A percentile compares a stretch with the other conserved stretches of the same genome.
phyloP scores from a whole-genome alignment of 441 rosid genomes.

The Biscutella laevigata region DNA sequence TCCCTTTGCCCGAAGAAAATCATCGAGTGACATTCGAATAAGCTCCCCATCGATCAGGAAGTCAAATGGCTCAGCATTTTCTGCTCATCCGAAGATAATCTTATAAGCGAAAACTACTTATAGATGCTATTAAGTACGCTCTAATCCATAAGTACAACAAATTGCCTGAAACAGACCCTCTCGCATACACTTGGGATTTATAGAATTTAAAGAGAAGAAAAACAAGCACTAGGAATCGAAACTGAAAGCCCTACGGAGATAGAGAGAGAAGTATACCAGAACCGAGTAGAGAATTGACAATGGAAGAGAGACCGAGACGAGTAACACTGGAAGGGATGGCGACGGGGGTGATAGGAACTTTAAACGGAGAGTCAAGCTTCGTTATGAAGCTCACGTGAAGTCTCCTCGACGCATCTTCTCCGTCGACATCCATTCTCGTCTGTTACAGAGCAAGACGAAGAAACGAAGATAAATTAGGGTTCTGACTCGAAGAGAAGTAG shows the following conservation, averaged over 20 bases:
- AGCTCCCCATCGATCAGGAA: slow-evolving; percentile 88
- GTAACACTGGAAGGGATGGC: slow-evolving; percentile 86
- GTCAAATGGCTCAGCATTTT: slow-evolving; percentile 68
- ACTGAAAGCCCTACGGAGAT: background rate
- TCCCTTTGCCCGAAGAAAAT: slow-evolving; percentile 81
- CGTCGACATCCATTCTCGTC: slow-evolving; percentile 38
- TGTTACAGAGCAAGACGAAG: slow-evolving; percentile 3
- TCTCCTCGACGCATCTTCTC: slow-evolving; percentile 42
- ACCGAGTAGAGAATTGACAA: slow-evolving; percentile 64
- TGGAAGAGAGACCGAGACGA: slow-evolving; percentile 75
- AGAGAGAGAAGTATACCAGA: slow-evolving; percentile 31
- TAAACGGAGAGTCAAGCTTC: slow-evolving; percentile 53
- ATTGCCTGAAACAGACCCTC: background rate
- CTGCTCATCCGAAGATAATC: slow-evolving; percentile 43
- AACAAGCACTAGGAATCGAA: background rate
- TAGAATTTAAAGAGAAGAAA: background rate
- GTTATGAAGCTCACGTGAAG: slow-evolving; percentile 76
- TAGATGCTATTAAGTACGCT: background rate
- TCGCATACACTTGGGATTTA: background rate
- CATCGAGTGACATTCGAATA: slow-evolving; percentile 76
- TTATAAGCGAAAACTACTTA: no score
- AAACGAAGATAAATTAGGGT: slow-evolving; percentile 19
- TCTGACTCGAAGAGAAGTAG: slow-evolving; percentile 4
- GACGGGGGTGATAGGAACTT: slow-evolving; percentile 45
- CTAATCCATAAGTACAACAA: background rate